These are phyloP conservation scores for Chrysoporthe austroafricana DNA, from an alignment of 2,329 filamentous ascomycete species.

Conservation along the genomic window DNA sequence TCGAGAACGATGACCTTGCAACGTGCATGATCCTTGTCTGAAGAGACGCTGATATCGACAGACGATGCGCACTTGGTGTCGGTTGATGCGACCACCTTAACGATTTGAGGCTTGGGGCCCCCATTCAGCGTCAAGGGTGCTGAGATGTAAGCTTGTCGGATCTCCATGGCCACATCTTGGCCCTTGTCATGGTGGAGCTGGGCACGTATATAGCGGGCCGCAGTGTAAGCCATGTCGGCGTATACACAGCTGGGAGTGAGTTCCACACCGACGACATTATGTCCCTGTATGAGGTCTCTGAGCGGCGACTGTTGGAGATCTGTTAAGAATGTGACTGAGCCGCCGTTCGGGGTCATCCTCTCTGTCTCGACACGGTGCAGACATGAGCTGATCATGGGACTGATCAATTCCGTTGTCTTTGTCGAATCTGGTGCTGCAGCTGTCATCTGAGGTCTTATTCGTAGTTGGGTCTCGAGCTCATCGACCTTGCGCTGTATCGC, in stretches of 20 bases:
- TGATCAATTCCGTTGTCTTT: no score
- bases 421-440: no score
- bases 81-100: not conserved
- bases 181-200: not conserved
- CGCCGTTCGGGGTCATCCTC: not conserved
- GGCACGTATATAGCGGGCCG: constrained; percentile 49
- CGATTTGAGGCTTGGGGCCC: not conserved
- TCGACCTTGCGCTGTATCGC: constrained; percentile 51
- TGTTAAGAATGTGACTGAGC: constrained; percentile 10
- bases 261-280: constrained; percentile 60
- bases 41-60: not conserved
- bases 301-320: constrained; percentile 56
- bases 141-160: not conserved
- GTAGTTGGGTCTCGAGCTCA: constrained; percentile 48
- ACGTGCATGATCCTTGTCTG: not conserved
- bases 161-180: not conserved
- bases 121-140: not conserved
- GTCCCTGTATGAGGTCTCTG: constrained; percentile 57
- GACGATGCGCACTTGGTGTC: not conserved
- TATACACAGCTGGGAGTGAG: constrained; percentile 57
- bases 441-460: no score
- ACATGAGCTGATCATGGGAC: constrained; percentile 28
- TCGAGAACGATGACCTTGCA: constrained; percentile 54
- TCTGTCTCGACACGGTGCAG: not conserved
- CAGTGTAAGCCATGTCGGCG: constrained; percentile 60